Percentiles rank a stretch among this genome's conserved stretches.
Conservation (phyloP, 164 flowering plant genomes). For the Tinospora cordifolia region DNA sequence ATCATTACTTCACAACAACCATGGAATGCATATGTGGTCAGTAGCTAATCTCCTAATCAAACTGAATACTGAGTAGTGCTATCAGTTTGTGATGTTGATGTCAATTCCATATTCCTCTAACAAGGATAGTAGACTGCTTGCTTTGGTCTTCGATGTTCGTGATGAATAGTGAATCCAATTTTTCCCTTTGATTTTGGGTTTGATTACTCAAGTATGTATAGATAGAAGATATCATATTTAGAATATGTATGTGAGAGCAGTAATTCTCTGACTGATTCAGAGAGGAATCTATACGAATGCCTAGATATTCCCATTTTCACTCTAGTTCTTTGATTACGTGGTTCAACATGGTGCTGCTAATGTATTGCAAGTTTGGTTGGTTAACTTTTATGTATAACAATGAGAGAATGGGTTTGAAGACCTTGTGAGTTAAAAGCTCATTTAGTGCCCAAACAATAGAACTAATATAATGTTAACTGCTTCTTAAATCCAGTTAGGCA, state of each 20-base stretch:
- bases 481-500: no score
- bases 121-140: background rate
- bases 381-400: background rate
- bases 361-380: background rate
- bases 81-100: background rate
- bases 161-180: no score
- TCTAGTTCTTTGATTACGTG: background rate
- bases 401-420: no score
- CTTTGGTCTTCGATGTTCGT: no score
- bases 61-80: background rate
- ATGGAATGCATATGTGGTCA: constrained; percentile 62
- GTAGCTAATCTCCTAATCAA: constrained; percentile 16
- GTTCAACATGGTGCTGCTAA: background rate
- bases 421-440: no score
- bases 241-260: background rate
- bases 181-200: no score
- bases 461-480: no score
- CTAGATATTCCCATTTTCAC: background rate
- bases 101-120: background rate
- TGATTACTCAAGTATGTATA: no score
- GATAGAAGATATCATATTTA: background rate
- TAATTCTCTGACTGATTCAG: background rate
- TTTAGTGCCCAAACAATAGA: no score
- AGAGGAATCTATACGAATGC: background rate
- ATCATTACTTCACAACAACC: constrained; percentile 41